Evolutionary conservation across 1,284 basidiomycete species (phyloP), one percentile per base, ranked within the genome.

Genomic region (Stygiomarasmius scandens): DNA sequence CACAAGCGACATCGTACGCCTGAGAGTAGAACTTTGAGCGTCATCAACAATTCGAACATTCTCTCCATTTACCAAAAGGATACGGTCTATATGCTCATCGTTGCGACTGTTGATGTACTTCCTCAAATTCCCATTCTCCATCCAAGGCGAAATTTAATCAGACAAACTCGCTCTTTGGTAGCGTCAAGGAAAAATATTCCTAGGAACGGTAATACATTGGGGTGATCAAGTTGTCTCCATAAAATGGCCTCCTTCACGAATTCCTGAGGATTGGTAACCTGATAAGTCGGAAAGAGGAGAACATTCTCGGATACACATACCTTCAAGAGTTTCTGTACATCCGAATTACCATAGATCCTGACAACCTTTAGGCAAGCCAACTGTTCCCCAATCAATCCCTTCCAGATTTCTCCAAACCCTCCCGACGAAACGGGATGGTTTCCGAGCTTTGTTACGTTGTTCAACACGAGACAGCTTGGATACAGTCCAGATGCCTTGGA

Each of bases 101-200:
- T 12, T 32, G 6, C 29, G 29, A 12, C 12, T 10, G n/a, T 48
- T 55, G 27, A 78, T 58, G 61, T 67, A 68, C 4, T 58, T 23
- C 14, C 56, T 61, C 27, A 78, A 58, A 54, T 71, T 69, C 5
- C 77, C 75, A 45, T 71, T 67, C 29, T 63, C 64, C 66, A 72
- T 73, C 64, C 71, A 77, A 3, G 68, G 70, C 9, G 73, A 74
- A 29, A 78, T 49, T 1, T n/a, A n/a, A n/a, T 69, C 2, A 79
- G 61, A 43, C 70, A 69, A 10, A 69, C 38, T 19, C 60, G 57
- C 12, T 32, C 6, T 32, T 32, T 32, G 12, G 60, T 60, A 27
- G 59, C 22, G 23, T 47, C 58, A n/a, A 66, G 44, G 27, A 63
- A 59, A 53, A 63, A 62, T 6, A 67, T 61, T 3, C 71, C 71